phyloP scores from a whole-genome alignment of 331 rosid genomes.

The Acacia pycnantha region DNA sequence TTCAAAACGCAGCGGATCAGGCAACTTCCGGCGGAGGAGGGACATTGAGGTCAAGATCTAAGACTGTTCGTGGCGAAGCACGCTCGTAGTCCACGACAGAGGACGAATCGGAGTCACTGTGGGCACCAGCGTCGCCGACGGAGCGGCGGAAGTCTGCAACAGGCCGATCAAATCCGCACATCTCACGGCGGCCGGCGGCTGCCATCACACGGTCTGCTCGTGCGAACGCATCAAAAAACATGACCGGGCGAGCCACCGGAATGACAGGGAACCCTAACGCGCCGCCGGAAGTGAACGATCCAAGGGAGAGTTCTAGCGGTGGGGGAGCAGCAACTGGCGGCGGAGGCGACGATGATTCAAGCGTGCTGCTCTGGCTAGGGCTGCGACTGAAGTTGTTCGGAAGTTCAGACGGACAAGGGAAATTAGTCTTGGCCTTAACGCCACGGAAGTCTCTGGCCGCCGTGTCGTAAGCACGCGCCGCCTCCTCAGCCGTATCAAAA shows the following conservation, averaged over 20 bases:
- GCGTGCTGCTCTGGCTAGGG: slow-evolving; percentile 68
- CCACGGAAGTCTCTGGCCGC: slow-evolving; percentile 76
- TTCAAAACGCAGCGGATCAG: slow-evolving; percentile 23
- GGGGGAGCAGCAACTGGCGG: background rate
- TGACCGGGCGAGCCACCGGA: slow-evolving; percentile 36
- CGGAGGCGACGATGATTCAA: slow-evolving; percentile 49
- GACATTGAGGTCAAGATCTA: slow-evolving; percentile 66
- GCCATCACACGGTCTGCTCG: slow-evolving; percentile 14
- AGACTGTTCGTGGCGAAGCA: slow-evolving; percentile 4
- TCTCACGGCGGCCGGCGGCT: slow-evolving; percentile 12
- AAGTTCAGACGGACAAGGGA: slow-evolving; percentile 39
- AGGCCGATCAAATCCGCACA: slow-evolving; percentile 29
- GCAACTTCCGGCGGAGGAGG: slow-evolving; percentile 55
- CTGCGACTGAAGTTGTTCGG: slow-evolving; percentile 29
- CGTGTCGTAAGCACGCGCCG: slow-evolving; percentile 71
- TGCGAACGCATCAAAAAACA: slow-evolving; percentile 53
- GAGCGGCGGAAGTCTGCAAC: background rate
- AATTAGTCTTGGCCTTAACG: slow-evolving; percentile 57
- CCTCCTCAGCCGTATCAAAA: slow-evolving; percentile 63
- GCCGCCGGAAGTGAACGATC: slow-evolving; percentile 18
- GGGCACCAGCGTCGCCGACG: slow-evolving; percentile 8
- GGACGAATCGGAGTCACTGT: slow-evolving; percentile 56
- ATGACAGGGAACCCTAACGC: slow-evolving; percentile 10
- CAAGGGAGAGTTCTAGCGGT: slow-evolving; percentile 33
- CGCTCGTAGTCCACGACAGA: slow-evolving; percentile 49